phyloP scores from a whole-genome alignment of 208 protist species.

The Angomonas deanei region DNA sequence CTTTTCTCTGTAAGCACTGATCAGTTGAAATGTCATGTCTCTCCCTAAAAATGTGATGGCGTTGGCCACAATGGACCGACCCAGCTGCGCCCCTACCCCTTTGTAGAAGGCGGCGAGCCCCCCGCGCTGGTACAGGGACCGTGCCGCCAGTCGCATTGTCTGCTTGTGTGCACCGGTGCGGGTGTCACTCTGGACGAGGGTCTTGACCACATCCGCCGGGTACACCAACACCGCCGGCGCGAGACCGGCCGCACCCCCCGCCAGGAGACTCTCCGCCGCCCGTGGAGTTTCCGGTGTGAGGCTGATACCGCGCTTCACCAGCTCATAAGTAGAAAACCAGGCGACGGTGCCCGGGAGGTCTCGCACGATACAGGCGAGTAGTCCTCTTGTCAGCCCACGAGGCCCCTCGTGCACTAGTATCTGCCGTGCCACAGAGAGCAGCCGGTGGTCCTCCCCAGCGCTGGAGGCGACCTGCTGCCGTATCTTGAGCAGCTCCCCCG shows the following conservation, averaged over 20 bases:
- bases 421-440: slow-evolving; percentile 11
- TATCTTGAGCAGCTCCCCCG: slow-evolving; percentile 45
- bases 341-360: slow-evolving; percentile 34
- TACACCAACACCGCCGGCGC: slow-evolving; percentile 30
- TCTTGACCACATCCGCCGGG: slow-evolving; percentile 45
- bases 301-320: slow-evolving; percentile 17
- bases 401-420: slow-evolving; percentile 27
- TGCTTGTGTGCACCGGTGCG: not conserved
- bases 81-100: slow-evolving; percentile 27
- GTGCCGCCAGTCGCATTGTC: not conserved
- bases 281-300: slow-evolving; percentile 11
- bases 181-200: slow-evolving; percentile 23
- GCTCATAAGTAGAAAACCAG: slow-evolving; percentile 47
- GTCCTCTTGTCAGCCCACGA: slow-evolving; percentile 22
- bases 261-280: slow-evolving; percentile 17
- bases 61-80: slow-evolving; percentile 33
- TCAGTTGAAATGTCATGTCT: too few relatives aligned
- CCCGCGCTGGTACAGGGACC: slow-evolving; percentile 11
- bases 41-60: slow-evolving; percentile 26
- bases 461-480: slow-evolving; percentile 34
- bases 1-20: too few relatives aligned
- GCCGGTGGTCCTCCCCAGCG: slow-evolving; percentile 14
- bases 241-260: slow-evolving; percentile 38
- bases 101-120: slow-evolving; percentile 29
- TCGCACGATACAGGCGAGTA: slow-evolving; percentile 26